Conservation (phyloP, 345 rosid genomes). For the Conringia planisiliqua region DNA sequence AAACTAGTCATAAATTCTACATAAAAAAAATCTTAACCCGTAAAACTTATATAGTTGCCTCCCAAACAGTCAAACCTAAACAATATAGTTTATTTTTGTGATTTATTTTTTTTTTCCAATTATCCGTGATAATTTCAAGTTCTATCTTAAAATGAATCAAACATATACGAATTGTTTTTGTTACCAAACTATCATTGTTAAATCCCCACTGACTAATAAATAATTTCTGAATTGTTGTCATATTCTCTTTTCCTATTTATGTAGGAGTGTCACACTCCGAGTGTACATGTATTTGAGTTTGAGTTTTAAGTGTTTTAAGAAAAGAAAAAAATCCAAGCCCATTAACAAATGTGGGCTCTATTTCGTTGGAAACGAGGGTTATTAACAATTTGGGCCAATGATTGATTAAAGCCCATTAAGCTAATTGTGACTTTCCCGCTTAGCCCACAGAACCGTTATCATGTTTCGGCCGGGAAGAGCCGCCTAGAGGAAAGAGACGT, state of each 20-base stretch:
- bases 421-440: not conserved
- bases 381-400: not conserved
- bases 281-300: not conserved
- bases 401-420: not conserved
- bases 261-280: too few relatives aligned
- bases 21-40: too few relatives aligned
- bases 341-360: constrained; percentile 3
- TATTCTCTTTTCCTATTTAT: not conserved
- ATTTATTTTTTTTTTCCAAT: not conserved
- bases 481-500: not conserved
- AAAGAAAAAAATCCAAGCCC: not conserved
- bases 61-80: not conserved
- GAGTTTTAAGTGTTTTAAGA: not conserved
- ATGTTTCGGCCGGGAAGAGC: not conserved
- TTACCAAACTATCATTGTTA: not conserved
- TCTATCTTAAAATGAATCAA: not conserved
- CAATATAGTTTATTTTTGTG: not conserved
- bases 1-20: too few relatives aligned
- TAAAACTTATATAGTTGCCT: too few relatives aligned
- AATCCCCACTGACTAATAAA: not conserved
- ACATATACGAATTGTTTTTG: not conserved
- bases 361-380: not conserved
- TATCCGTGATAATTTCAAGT: not conserved
- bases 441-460: not conserved
- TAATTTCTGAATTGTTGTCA: not conserved